Base-by-base conservation (phyloP, 371 early-diverging fungal species). In the Funneliformis caledonium region DNA sequence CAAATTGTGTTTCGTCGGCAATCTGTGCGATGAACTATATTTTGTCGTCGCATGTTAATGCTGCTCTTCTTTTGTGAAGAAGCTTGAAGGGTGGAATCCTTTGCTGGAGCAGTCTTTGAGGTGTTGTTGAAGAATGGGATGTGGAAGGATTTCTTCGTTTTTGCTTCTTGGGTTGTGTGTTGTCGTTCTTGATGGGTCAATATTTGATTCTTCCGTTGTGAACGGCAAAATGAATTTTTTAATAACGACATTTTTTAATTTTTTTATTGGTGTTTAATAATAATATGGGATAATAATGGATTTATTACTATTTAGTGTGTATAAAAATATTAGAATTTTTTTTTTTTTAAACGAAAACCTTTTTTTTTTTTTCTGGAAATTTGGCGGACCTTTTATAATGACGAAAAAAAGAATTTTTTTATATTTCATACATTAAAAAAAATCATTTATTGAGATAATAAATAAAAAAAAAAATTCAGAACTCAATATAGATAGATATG, bases 41-140 rank as follows among this genome's bases (percentile, higher is more conserved):
- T 69, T 48, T 48, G 56, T 43, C 60, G 31, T 12, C 70, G 59
- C 19, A 59, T 9, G n/a, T 37, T 69, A 9, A n/a, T 4, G 10
- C 64, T 64, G 26, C 26, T 64, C 14, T 64, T 64, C 64, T 31
- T 64, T 19, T 68, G 68, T 19, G 22, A 50, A 31, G 48, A 10
- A 48, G 72, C 26, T 43, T 43, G 42, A 43, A 43, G 19, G 19
- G 69, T 69, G 8, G 69, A 69, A 43, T 62, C 79, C 22, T 79
- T 70, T 59, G 16, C 82, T 16, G 80, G 81, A 26, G 72, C 83
- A 52, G 72, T 80, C n/a, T 56, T 68, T 50, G 80, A 68, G 3
- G 37, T 67, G 9, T 77, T 60, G 50, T 61, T 7, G 16, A 37
- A 61, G 59, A 78, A 47, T 59, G 72, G 76, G 9, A 82, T 65